These are phyloP conservation scores for Hyaloperonospora brassicae DNA, from an alignment of 352 stramenopile species.

Conservation along the genomic window DNA sequence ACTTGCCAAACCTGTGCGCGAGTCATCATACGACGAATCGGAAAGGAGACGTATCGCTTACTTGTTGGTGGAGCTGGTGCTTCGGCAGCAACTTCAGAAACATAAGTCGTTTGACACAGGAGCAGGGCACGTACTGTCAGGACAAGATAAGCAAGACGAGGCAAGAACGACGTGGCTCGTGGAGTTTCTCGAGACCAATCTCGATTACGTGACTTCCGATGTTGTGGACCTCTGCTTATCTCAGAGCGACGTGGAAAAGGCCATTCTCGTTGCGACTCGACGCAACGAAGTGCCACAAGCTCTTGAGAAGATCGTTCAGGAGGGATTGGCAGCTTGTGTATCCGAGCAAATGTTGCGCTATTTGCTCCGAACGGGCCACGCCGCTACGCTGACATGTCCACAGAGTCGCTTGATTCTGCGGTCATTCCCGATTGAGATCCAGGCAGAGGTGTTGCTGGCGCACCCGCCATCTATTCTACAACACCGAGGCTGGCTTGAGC, in stretches of 20 bases:
- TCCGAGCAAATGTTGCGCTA: conserved; percentile 27
- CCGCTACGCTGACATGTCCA: conserved; percentile 30
- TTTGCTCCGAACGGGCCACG: conserved; percentile 38
- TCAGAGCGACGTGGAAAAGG: conserved; percentile 60
- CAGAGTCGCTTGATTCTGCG: conserved; percentile 46
- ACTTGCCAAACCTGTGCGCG: conserved; percentile 29
- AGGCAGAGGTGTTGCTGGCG: conserved; percentile 50
- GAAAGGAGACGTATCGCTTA: conserved; percentile 49
- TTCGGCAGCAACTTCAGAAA: conserved; percentile 49
- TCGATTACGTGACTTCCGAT: conserved; percentile 49
- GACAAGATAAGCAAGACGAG: conserved; percentile 29
- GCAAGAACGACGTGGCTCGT: conserved; percentile 42
- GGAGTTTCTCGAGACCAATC: conserved; percentile 45
- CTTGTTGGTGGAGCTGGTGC: conserved; percentile 45
- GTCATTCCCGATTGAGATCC: conserved; percentile 36
- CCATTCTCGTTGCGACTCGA: conserved; percentile 43
- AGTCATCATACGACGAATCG: conserved; percentile 25
- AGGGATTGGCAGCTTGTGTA: conserved; percentile 39
- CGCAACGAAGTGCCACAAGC: conserved; percentile 41
- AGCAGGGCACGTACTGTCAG: too few species aligned
- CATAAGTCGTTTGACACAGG: conserved; percentile 14
- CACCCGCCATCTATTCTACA: conserved; percentile 38
- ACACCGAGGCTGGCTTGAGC: conserved; percentile 68
- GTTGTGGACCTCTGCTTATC: conserved; percentile 64
- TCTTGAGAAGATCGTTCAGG: conserved; percentile 44